Percentiles rank a stretch among this genome's conserved stretches.
These are phyloP conservation scores for Dryas octopetala DNA, from an alignment of 306 rosid genomes.

Conservation along the genomic window DNA sequence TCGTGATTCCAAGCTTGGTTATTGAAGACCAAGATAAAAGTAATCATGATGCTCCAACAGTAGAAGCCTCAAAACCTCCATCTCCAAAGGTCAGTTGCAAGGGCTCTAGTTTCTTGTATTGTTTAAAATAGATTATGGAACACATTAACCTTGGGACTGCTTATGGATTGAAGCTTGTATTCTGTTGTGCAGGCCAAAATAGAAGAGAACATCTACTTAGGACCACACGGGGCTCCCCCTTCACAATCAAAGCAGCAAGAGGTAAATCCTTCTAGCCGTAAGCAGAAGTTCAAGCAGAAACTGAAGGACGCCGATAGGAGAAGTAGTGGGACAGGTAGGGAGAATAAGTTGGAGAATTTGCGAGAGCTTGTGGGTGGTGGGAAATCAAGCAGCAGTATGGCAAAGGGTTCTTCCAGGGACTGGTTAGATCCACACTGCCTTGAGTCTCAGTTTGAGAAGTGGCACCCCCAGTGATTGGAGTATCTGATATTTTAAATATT, in stretches of 20 bases:
- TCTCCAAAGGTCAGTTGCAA: constrained; percentile 54
- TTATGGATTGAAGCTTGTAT: not conserved
- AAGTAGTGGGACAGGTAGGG: constrained; percentile 59
- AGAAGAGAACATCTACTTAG: constrained; percentile 83
- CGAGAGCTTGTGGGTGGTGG: constrained; percentile 91
- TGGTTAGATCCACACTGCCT: constrained; percentile 98
- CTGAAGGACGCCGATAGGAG: constrained; percentile 88
- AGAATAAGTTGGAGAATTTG: constrained; percentile 75
- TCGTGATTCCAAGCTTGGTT: constrained; percentile 93
- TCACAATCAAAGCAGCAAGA: constrained; percentile 80
- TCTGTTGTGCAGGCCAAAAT: constrained; percentile 45
- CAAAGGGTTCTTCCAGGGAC: constrained; percentile 61
- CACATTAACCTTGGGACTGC: not conserved
- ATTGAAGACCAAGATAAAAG: constrained; percentile 52
- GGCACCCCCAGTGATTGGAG: constrained; percentile 40
- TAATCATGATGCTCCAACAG: constrained; percentile 36
- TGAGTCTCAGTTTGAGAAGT: constrained; percentile 78
- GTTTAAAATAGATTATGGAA: not conserved
- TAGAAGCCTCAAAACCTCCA: constrained; percentile 62
- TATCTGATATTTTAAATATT: constrained; percentile 3
- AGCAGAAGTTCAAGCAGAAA: constrained; percentile 80
- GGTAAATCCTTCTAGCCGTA: constrained; percentile 49
- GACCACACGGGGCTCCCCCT: constrained; percentile 94
- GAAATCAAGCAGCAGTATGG: constrained; percentile 38
- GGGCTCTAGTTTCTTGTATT: not conserved